Evolutionary conservation across 2,329 filamentous ascomycete genomes (phyloP).

Genomic region (Fusarium virguliforme): DNA sequence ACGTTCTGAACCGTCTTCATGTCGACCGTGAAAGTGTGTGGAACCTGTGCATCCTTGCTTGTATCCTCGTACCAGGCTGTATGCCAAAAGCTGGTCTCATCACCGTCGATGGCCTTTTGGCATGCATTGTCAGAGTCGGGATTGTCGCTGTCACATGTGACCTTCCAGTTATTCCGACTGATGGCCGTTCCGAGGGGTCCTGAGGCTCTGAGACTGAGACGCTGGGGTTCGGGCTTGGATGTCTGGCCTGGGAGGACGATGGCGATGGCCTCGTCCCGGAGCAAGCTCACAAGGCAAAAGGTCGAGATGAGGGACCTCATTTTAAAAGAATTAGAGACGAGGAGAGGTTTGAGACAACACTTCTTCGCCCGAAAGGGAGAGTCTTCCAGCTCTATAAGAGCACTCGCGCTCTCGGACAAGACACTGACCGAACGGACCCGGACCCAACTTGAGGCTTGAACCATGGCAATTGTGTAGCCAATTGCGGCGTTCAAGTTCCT

Average conservation of each 20-base stretch:
- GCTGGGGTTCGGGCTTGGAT: slow-evolving; percentile 21
- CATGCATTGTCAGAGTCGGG: slow-evolving; percentile 24
- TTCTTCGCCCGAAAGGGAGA: not conserved
- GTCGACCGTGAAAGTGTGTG: slow-evolving; percentile 31
- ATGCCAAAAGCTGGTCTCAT: slow-evolving; percentile 35
- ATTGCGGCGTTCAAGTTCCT: slow-evolving; percentile 4
- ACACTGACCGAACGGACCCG: not conserved
- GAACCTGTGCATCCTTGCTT: slow-evolving; percentile 18
- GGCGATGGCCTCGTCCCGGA: not conserved
- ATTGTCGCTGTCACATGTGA: slow-evolving; percentile 34
- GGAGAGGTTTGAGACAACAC: too few relatives aligned
- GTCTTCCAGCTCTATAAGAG: not conserved
- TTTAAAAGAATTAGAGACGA: not conserved
- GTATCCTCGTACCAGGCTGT: slow-evolving; percentile 5
- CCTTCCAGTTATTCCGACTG: slow-evolving; percentile 28
- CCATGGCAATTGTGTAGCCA: not conserved
- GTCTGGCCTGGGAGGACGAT: slow-evolving; percentile 9
- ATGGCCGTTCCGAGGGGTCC: slow-evolving; percentile 30
- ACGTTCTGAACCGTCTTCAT: slow-evolving; percentile 31
- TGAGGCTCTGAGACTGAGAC: slow-evolving; percentile 32
- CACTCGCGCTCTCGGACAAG: not conserved
- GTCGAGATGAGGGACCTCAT: slow-evolving; percentile 29
- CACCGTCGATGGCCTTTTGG: slow-evolving; percentile 34
- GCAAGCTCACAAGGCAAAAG: slow-evolving; percentile 26
- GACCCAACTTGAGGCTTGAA: not conserved